Conservation (phyloP, 2,329 filamentous ascomycete genomes). For the Paracorniculantispora psalliotae region DNA sequence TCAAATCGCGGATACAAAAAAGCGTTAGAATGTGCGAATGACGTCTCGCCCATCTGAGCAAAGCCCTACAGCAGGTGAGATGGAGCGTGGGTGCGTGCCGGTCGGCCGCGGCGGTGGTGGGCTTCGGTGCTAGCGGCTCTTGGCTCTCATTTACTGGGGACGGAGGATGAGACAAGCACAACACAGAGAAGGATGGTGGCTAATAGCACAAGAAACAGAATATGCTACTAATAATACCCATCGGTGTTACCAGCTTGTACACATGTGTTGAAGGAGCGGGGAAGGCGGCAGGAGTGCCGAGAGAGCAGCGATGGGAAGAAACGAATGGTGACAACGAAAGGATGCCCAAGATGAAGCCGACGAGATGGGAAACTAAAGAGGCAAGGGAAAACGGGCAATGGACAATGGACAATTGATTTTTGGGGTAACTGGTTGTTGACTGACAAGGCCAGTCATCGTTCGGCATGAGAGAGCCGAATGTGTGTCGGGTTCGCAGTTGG, state of each 20-base stretch:
- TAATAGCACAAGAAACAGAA: neutral
- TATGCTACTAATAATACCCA: neutral
- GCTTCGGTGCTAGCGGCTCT: neutral
- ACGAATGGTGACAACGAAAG: neutral
- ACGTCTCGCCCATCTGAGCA: neutral
- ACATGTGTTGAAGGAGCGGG: neutral
- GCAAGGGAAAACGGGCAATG: neutral
- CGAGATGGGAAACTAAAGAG: neutral
- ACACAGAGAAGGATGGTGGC: neutral
- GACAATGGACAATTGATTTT: neutral
- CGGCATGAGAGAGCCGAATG: neutral
- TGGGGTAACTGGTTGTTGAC: neutral
- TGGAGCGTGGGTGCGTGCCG: too few species aligned
- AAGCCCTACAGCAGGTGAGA: neutral
- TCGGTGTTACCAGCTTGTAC: neutral
- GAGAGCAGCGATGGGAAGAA: neutral
- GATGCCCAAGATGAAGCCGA: too few species aligned
- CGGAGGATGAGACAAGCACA: neutral
- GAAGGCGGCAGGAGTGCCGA: neutral
- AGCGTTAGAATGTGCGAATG: neutral
- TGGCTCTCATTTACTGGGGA: neutral
- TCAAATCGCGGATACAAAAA: neutral
- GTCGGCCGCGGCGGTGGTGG: too few species aligned
- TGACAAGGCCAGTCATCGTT: neutral
- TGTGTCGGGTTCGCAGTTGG: conserved; percentile 1